Conservation (phyloP, 257 asterid species). For the Primulina tabacum region DNA sequence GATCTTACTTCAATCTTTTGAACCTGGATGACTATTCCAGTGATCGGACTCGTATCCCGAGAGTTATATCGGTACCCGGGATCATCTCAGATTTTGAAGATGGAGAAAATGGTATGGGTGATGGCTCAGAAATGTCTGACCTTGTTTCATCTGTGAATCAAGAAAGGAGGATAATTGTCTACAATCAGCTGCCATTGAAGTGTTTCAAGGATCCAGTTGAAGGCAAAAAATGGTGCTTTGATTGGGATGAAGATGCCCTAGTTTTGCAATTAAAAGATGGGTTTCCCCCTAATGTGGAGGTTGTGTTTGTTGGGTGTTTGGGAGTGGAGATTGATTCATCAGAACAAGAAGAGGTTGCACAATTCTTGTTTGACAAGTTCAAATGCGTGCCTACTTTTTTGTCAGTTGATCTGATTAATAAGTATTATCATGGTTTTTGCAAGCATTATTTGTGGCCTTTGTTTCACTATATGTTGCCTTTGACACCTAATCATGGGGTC, state of each 20-base stretch:
- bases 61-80: slow-evolving; percentile 69
- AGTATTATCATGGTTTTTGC: slow-evolving; percentile 76
- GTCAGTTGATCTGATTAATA: slow-evolving; percentile 47
- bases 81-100: slow-evolving; percentile 58
- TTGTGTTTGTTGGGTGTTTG: slow-evolving; percentile 63
- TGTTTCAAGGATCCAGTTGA: slow-evolving; percentile 25
- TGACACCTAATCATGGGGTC: slow-evolving; percentile 63
- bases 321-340: slow-evolving; percentile 52
- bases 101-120: slow-evolving; percentile 18
- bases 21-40: slow-evolving; percentile 60
- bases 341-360: slow-evolving; percentile 80
- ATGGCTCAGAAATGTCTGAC: slow-evolving; percentile 31
- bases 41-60: slow-evolving; percentile 67
- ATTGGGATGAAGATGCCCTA: slow-evolving; percentile 72
- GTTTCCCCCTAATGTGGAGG: slow-evolving; percentile 52
- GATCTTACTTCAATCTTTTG: slow-evolving; percentile 73
- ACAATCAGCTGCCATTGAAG: slow-evolving; percentile 73
- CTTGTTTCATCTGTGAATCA: slow-evolving; percentile 33
- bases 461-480: slow-evolving; percentile 79
- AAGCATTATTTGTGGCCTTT: slow-evolving; percentile 83
- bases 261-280: slow-evolving; percentile 71
- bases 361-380: slow-evolving; percentile 53
- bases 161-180: slow-evolving; percentile 59
- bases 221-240: slow-evolving; percentile 53
- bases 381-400: slow-evolving; percentile 80